A percentile compares a stretch with the other conserved stretches of the same genome.
phyloP scores from a whole-genome alignment of 805 yeast genomes.

The Blastobotrys mokoenaii region DNA sequence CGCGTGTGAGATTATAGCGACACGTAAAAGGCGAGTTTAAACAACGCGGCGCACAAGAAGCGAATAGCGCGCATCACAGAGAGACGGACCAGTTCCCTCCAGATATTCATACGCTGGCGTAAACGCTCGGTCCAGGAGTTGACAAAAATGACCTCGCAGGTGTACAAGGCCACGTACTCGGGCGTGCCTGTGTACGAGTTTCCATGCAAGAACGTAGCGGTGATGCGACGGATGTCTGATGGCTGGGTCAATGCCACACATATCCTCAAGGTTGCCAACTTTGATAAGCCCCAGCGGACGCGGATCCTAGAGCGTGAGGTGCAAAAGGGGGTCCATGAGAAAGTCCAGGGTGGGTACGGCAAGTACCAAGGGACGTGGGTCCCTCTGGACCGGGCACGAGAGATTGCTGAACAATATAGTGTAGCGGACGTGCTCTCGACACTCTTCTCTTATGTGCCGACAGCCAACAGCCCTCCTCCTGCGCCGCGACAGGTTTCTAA shows the following conservation, averaged over 20 bases:
- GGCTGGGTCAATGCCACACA: slow-evolving; percentile 98
- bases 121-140: too few species aligned
- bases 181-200: slow-evolving; percentile 39
- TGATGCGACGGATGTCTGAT: slow-evolving; percentile 85
- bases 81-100: background rate
- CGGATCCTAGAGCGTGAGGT: slow-evolving; percentile 88
- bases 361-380: slow-evolving; percentile 97
- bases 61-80: background rate
- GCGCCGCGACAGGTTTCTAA: slow-evolving; percentile 42
- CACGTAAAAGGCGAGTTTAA: too few species aligned
- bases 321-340: slow-evolving; percentile 83
- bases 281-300: slow-evolving; percentile 90
- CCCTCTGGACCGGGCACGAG: slow-evolving; percentile 67
- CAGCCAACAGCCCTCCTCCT: slow-evolving; percentile 54
- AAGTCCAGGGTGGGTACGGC: slow-evolving; percentile 96
- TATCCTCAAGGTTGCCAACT: slow-evolving; percentile 83
- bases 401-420: slow-evolving; percentile 55
- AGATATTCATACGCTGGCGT: background rate
- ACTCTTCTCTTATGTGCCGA: slow-evolving; percentile 51
- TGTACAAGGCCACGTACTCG: slow-evolving; percentile 37
- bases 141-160: slow-evolving; percentile 14
- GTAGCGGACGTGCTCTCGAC: slow-evolving; percentile 57
- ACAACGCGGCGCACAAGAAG: too few species aligned
- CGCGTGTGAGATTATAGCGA: background rate
- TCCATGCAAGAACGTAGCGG: slow-evolving; percentile 60